Base-by-base conservation (phyloP, 140 eudicot genomes). In the Ambrosia hybrid region DNA sequence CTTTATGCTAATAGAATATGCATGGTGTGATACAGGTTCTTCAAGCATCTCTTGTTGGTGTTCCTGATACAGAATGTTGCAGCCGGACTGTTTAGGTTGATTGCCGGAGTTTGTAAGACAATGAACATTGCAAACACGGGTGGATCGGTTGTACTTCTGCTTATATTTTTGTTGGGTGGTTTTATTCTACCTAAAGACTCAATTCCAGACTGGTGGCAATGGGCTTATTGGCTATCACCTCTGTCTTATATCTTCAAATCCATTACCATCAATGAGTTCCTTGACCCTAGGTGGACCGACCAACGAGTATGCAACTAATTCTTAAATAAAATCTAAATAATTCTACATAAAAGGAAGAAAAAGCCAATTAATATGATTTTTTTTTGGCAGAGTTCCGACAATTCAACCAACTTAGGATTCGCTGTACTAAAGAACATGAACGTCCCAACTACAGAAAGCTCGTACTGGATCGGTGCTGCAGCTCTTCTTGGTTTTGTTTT, bases 171-270 rank as follows among this genome's bases (percentile, higher is more conserved):
- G 30, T 82, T 91, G 58, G 96, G 97, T 61, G 97, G 97, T 38
- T 88, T 88, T 70, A 72, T 91, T 5, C 77, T 91, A 57, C 76
- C 96, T 1, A 91, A 82, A 76, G 72, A 87, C 77, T 55, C 48
- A 55, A 83, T 87, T 67, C 76, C 82, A 75, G 51, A 57, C 21
- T 87, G 91, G 91, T 84, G 88, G 97, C 80, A 74, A 39, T 91
- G 97, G 97, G 96, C 89, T 12, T 88, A 86, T 73, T 91, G 88
- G 80, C 9, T 80, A 49, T 91, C 96, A 8, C 97, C 97, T 9
- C 69, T 91, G 92, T 86, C 85, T 76, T 88, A 91, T 76, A 95
- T 89, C 39, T 93, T 82, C 65, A 91, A 88, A 64, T 87, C 96
- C 49, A 75, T 91, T 51, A 81, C 85, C 43, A 79, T 86, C 21